Conservation (phyloP, 2,329 filamentous ascomycete genomes). For the Fusarium sp. region DNA sequence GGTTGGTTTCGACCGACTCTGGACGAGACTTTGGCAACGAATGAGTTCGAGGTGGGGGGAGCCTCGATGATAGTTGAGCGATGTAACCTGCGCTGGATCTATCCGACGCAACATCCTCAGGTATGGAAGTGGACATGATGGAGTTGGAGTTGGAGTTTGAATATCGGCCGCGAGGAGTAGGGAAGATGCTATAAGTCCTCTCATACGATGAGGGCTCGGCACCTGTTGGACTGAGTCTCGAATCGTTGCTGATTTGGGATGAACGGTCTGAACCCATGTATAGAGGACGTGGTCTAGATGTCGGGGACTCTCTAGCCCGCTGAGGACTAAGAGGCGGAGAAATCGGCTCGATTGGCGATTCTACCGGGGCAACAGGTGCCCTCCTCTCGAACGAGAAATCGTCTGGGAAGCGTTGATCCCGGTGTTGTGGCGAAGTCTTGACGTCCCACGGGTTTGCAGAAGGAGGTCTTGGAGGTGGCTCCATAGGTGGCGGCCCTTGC, state of each 20-base stretch:
- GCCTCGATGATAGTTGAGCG: constrained; percentile 29
- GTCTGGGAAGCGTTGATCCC: constrained; percentile 32
- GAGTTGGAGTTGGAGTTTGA: constrained; percentile 36
- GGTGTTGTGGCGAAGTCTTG: constrained; percentile 33
- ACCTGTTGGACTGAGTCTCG: constrained; percentile 33
- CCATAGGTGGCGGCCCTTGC: constrained; percentile 29
- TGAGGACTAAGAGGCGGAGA: constrained; percentile 40
- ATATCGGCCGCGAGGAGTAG: constrained; percentile 34
- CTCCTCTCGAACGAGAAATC: constrained; percentile 41
- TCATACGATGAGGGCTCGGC: constrained; percentile 33
- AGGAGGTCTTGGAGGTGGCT: constrained; percentile 49
- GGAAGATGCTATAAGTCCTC: constrained; percentile 40
- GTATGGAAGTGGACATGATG: constrained; percentile 41
- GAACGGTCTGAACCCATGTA: constrained; percentile 32
- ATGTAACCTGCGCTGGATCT: constrained; percentile 24
- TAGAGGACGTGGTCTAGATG: constrained; percentile 31
- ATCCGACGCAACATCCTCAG: constrained; percentile 40
- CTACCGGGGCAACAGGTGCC: constrained; percentile 35
- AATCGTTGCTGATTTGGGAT: constrained; percentile 38
- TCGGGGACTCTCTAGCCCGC: constrained; percentile 6
- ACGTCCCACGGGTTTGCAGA: constrained; percentile 58
- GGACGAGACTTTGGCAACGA: constrained; percentile 37
- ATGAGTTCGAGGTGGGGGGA: constrained; percentile 26
- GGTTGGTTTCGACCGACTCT: constrained; percentile 40
- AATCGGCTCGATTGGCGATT: constrained; percentile 36